These are phyloP conservation scores for Stenogyne calaminthoides DNA, from an alignment of 305 asterid species.

Conservation along the genomic window DNA sequence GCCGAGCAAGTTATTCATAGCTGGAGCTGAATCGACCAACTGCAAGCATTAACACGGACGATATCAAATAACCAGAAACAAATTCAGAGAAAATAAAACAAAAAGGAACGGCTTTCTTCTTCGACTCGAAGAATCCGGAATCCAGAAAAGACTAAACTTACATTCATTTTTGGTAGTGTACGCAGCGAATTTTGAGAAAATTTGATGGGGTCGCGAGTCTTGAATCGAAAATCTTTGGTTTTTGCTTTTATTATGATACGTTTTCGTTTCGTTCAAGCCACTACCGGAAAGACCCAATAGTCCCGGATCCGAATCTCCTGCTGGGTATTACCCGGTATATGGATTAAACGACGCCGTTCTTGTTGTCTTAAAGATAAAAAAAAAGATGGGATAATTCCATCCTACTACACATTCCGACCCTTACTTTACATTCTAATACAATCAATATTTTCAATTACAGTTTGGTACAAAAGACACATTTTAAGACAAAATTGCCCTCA, in stretches of 20 bases:
- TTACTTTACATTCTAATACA: too few relatives aligned
- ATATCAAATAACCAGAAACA: not conserved
- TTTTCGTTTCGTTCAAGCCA: not conserved
- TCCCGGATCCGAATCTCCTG: too few relatives aligned
- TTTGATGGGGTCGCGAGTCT: not conserved
- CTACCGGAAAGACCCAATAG: not conserved
- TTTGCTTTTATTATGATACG: not conserved
- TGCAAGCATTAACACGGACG: slow-evolving; percentile 29
- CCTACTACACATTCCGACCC: too few relatives aligned
- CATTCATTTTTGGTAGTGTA: not conserved
- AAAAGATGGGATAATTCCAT: too few relatives aligned
- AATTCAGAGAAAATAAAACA: not conserved
- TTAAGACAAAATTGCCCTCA: too few relatives aligned
- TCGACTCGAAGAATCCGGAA: not conserved
- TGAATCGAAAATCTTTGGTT: not conserved
- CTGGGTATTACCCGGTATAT: too few relatives aligned
- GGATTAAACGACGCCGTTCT: too few relatives aligned
- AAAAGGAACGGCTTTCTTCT: not conserved
- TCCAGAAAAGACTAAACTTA: not conserved
- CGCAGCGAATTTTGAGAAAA: not conserved
- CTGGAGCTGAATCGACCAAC: slow-evolving; percentile 51
- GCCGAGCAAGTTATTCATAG: slow-evolving; percentile 41
- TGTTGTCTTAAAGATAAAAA: too few relatives aligned
- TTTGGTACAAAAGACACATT: too few relatives aligned
- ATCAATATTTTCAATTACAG: too few relatives aligned